Base-by-base conservation (phyloP, 257 asterid species). In the Verbascum thapsus region DNA sequence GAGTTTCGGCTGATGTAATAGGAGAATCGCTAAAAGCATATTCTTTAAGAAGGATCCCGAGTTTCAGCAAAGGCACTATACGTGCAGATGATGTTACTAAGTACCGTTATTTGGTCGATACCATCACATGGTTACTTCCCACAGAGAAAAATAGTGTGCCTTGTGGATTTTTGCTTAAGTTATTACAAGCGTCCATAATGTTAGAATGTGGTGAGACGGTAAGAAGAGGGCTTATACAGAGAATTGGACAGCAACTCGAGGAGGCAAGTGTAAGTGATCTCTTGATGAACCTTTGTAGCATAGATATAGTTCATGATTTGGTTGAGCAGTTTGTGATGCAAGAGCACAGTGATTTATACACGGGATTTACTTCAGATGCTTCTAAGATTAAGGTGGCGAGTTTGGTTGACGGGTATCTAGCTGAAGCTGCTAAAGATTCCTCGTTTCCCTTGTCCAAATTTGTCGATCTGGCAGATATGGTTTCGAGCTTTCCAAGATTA, bases 11-110 rank as follows among this genome's bases (percentile, higher is more conserved):
- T 7, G 82, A 82, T 65, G 78, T 90, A 12, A 71, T 87, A 4
- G 96, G 94, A 60, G 96, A 85, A 73, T 85, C 98, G 1, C 58
- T 90, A 52, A 74, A 66, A 61, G 88, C 95, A 2, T 88, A 88
- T 63, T 68, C 86, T 35, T 55, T 66, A 0, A 74, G 77, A 59
- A 72, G 80, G 85, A 68, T 88, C 26, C 98, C 88, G 0, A 84
- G 89, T 19, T 80, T 83, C 69, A 62, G 66, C 76, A 74, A 75
- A 59, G 87, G 88, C 38, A 50, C 63, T 10, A 59, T 77, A 64
- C 81, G 77, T 56, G 90, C 80, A 54, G 74, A 67, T 0, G 91
- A 88, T 64, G 51, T 44, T 20, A n/a, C 56, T 1, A 91, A 88
- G 74, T 77, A 64, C 53, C 74, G 76, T 34, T 72, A 79, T 80